phyloP scores from a whole-genome alignment of 2,329 filamentous ascomycete species.

The Colletotrichum aenigma region DNA sequence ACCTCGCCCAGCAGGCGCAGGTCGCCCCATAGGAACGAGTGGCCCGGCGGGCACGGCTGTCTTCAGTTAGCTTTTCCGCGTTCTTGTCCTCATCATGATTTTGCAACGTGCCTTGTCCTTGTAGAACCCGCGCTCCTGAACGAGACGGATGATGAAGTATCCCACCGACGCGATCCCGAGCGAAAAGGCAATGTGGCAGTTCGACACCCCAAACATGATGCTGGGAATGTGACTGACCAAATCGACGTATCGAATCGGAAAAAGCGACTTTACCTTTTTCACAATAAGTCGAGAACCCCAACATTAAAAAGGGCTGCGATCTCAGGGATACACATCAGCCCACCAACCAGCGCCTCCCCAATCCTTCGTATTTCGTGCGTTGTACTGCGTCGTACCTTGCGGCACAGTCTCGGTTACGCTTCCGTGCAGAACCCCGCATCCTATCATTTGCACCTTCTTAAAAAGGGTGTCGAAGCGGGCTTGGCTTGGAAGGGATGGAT shows the following conservation, averaged over 20 bases:
- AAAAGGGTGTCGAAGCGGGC: not conserved
- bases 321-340: not conserved
- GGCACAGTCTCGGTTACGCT: not conserved
- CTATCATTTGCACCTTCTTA: not conserved
- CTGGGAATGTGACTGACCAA: too few relatives aligned
- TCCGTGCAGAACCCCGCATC: not conserved
- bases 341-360: not conserved
- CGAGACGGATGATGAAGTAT: not conserved
- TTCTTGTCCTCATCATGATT: too few relatives aligned
- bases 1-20: conserved; percentile 21
- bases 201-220: conserved; percentile 3
- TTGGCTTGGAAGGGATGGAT: not conserved
- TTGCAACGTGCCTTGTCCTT: not conserved
- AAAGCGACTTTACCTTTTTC: not conserved
- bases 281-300: rapidly evolving
- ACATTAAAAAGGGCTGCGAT: not conserved
- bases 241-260: too few relatives aligned
- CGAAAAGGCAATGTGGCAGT: not conserved
- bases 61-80: not conserved
- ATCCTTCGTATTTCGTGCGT: not conserved
- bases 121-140: not conserved
- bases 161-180: not conserved
- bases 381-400: not conserved
- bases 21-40: conserved; percentile 25
- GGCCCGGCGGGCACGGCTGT: conserved; percentile 8